phyloP scores from a whole-genome alignment of 805 yeast genomes.

The Monosporozyma unispora region DNA sequence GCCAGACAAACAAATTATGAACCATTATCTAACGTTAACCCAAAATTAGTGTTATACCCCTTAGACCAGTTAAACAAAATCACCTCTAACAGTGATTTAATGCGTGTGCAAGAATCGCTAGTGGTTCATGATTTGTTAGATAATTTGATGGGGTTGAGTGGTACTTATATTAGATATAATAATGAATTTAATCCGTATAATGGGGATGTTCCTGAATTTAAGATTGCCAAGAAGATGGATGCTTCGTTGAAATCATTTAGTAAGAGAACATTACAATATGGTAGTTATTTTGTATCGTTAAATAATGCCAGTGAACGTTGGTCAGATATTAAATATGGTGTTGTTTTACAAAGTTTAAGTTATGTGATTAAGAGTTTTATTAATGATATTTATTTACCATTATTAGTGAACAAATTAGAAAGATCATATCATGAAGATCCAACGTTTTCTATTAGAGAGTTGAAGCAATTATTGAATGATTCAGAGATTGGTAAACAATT shows the following conservation, averaged over 20 bases:
- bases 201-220: conserved; percentile 52
- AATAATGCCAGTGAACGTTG: conserved; percentile 52
- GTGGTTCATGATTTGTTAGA: conserved; percentile 61
- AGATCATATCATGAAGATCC: conserved; percentile 40
- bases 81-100: conserved; percentile 24
- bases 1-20: conserved; percentile 29
- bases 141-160: conserved; percentile 67
- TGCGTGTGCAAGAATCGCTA: conserved; percentile 63
- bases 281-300: conserved; percentile 55
- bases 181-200: conserved; percentile 45
- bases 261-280: conserved; percentile 48
- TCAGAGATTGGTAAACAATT: conserved; percentile 33
- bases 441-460: conserved; percentile 47
- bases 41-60: conserved; percentile 36
- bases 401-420: conserved; percentile 40
- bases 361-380: conserved; percentile 43
- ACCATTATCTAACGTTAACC: conserved; percentile 26
- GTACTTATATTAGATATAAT: conserved; percentile 62
- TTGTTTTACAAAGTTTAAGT: conserved; percentile 66
- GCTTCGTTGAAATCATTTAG: conserved; percentile 64
- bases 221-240: conserved; percentile 63
- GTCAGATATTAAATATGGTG: conserved; percentile 50
- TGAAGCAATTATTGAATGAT: conserved; percentile 43
- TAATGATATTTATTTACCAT: conserved; percentile 28
- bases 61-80: conserved; percentile 27